Evolutionary conservation across 805 yeast species (phyloP).

Genomic region (Spencermartinsiella europaea): DNA sequence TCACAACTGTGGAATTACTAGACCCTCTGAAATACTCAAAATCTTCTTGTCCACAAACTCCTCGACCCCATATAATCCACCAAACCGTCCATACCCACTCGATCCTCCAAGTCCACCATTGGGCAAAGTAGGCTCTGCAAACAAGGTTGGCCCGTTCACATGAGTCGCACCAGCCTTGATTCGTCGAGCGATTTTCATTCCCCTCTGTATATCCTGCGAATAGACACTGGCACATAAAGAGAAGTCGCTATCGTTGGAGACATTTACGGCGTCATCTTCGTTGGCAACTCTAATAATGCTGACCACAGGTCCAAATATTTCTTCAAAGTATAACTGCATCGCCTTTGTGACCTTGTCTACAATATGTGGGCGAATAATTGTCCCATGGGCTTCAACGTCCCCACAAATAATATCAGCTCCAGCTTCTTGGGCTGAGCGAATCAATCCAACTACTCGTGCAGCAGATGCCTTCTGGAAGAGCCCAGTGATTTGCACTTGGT

Average conservation of each 20-base stretch:
- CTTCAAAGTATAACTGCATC: constrained; percentile 44
- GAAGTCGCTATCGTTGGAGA: background rate
- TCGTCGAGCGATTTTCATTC: background rate
- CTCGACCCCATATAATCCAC: constrained; percentile 8
- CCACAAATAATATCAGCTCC: background rate
- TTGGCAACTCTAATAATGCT: constrained; percentile 50
- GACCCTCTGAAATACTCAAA: no score
- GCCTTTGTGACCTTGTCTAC: background rate
- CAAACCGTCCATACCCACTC: constrained; percentile 12
- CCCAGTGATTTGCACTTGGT: background rate
- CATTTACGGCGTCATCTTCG: background rate
- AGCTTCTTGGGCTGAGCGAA: background rate
- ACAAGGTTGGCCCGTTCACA: constrained; percentile 8
- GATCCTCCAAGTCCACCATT: constrained; percentile 13
- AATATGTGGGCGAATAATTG: background rate
- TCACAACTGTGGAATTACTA: no score
- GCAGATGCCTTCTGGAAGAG: background rate
- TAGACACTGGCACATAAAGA: constrained; percentile 1
- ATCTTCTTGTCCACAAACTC: constrained; percentile 12
- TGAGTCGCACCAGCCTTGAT: background rate
- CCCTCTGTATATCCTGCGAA: background rate
- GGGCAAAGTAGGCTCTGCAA: constrained; percentile 9
- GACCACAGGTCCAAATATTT: constrained; percentile 84
- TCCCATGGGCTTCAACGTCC: background rate
- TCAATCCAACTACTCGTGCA: background rate